These are phyloP conservation scores for Alnus rubra DNA, from an alignment of 306 rosid genomes.

Conservation along the genomic window DNA sequence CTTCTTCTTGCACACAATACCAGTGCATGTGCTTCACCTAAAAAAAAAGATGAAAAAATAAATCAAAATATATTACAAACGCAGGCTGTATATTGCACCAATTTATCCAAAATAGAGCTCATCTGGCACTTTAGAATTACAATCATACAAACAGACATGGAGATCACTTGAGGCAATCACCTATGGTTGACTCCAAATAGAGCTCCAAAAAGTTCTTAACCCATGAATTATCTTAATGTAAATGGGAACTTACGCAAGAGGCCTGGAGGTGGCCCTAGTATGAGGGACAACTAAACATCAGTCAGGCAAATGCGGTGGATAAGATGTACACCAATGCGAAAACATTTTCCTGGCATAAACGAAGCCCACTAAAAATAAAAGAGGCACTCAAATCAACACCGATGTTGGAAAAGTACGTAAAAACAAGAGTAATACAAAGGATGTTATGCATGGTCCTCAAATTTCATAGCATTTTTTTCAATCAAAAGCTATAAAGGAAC, in stretches of 20 bases:
- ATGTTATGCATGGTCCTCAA: not conserved
- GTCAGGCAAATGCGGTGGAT: not conserved
- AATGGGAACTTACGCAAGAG: not conserved
- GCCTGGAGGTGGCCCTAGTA: not conserved
- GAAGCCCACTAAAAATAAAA: not conserved
- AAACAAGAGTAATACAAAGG: not conserved
- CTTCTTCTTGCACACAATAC: conserved; percentile 66
- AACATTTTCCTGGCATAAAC: not conserved
- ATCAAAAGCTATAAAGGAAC: not conserved
- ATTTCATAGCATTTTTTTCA: not conserved
- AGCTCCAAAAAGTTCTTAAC: not conserved
- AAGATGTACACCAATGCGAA: not conserved
- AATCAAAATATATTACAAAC: not conserved
- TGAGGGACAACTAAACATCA: not conserved
- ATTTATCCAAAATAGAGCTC: not conserved
- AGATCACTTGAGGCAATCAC: not conserved
- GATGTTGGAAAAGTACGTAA: not conserved
- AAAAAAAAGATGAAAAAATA: conserved; percentile 23
- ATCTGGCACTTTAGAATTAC: not conserved
- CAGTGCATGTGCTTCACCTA: conserved; percentile 98
- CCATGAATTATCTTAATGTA: not conserved
- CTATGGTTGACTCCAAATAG: not conserved
- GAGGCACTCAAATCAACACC: not conserved
- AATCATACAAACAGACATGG: not conserved
- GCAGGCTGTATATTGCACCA: not conserved